phyloP scores from a whole-genome alignment of 306 rosid genomes.

The Morella rubra region DNA sequence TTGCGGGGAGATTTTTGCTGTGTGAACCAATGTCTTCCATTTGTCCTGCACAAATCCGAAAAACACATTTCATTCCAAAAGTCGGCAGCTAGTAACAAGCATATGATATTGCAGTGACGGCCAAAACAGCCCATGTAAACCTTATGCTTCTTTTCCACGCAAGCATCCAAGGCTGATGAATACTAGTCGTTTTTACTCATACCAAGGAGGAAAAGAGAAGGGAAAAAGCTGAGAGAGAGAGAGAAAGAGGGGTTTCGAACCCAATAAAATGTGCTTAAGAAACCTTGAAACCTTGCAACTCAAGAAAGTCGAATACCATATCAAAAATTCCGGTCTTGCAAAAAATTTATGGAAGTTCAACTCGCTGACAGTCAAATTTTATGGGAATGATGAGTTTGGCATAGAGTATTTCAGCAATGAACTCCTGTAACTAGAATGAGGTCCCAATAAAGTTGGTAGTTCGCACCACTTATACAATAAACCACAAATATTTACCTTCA shows the following conservation, averaged over 20 bases:
- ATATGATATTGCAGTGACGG: background rate
- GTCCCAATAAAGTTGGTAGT: background rate
- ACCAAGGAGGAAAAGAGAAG: background rate
- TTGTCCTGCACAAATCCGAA: slow-evolving; percentile 60
- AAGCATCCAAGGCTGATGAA: background rate
- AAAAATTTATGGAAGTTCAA: background rate
- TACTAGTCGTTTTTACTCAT: background rate
- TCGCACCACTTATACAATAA: background rate
- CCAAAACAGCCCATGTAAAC: background rate
- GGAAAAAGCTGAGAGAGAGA: background rate
- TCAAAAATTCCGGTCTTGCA: no score
- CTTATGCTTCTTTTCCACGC: background rate
- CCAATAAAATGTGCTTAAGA: background rate
- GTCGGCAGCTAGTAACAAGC: background rate
- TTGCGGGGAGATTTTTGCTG: slow-evolving; percentile 82
- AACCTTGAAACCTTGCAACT: background rate
- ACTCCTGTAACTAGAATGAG: background rate
- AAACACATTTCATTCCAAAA: slow-evolving; percentile 7
- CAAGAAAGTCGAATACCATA: background rate
- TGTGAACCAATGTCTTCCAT: slow-evolving; percentile 96
- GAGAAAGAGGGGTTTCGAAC: background rate
- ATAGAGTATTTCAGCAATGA: background rate
- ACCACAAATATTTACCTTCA: slow-evolving; percentile 60
- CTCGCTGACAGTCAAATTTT: background rate
- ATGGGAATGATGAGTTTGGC: background rate